phyloP scores from a whole-genome alignment of 2,329 filamentous ascomycete species.

The Alternaria gansuensis region DNA sequence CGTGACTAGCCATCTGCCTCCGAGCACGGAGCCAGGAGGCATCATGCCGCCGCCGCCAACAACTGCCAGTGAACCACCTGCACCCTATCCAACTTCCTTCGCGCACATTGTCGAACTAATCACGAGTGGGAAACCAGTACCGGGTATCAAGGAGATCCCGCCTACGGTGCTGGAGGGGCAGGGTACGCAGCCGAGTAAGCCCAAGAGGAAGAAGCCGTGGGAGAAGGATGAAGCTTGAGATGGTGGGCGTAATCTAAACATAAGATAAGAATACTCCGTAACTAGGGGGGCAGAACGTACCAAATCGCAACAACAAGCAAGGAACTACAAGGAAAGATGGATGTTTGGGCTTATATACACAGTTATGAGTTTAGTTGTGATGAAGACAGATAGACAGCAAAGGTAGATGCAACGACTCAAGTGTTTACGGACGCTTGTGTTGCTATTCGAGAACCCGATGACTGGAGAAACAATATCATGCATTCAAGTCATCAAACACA shows the following conservation, averaged over 20 bases:
- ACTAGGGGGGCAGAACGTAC: too few relatives aligned
- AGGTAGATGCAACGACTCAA: too few relatives aligned
- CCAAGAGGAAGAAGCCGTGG: slow-evolving; percentile 77
- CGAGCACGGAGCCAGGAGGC: slow-evolving; percentile 23
- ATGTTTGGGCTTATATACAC: too few relatives aligned
- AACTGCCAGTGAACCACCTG: slow-evolving; percentile 54
- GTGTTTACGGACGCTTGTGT: too few relatives aligned
- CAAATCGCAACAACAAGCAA: too few relatives aligned
- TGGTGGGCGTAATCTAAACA: not conserved
- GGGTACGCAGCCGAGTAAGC: slow-evolving; percentile 64
- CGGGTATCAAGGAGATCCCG: slow-evolving; percentile 87
- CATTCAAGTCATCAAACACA: too few relatives aligned
- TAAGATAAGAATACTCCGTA: too few relatives aligned
- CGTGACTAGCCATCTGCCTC: not conserved
- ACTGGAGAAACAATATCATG: too few relatives aligned
- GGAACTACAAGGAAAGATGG: too few relatives aligned
- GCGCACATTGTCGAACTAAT: slow-evolving; percentile 87
- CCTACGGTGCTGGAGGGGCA: slow-evolving; percentile 77
- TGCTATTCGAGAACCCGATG: too few relatives aligned
- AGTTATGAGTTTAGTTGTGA: too few relatives aligned
- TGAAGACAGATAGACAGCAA: too few relatives aligned
- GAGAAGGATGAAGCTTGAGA: slow-evolving; percentile 65
- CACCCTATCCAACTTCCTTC: slow-evolving; percentile 83
- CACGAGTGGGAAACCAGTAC: slow-evolving; percentile 80
- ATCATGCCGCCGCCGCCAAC: slow-evolving; percentile 40